Evolutionary conservation across 2,329 filamentous ascomycete species (phyloP).

Genomic region (Colletotrichum incanum): DNA sequence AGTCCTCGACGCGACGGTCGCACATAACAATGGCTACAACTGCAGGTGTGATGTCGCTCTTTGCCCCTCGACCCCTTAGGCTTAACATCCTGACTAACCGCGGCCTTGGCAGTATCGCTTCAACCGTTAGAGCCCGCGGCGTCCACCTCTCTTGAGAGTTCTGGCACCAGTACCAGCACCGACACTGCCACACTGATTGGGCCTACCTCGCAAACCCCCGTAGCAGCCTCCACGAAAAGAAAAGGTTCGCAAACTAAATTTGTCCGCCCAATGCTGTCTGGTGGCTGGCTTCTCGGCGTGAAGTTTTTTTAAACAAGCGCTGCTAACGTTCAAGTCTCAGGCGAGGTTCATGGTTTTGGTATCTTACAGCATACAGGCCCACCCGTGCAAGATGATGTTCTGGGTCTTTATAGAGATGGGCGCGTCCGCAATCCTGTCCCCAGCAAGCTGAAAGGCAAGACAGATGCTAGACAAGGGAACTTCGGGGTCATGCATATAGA

Average conservation of each 20-base stretch:
- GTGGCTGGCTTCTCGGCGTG: background rate
- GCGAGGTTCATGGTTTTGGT: constrained; percentile 34
- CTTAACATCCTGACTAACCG: constrained; percentile 7
- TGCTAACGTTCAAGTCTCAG: constrained; percentile 23
- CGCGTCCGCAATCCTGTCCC: constrained; percentile 72
- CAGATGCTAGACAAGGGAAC: constrained; percentile 70
- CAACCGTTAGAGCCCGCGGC: constrained; percentile 17
- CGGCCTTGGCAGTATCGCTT: constrained; percentile 6
- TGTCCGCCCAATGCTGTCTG: background rate
- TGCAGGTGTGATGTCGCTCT: constrained; percentile 16
- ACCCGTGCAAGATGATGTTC: constrained; percentile 44
- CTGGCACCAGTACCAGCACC: background rate
- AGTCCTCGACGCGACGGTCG: background rate
- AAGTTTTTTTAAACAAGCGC: background rate
- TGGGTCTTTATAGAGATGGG: constrained; percentile 58
- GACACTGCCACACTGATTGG: background rate
- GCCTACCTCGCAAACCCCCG: constrained; percentile 5
- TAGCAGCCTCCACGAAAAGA: background rate
- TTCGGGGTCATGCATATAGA: constrained; percentile 77
- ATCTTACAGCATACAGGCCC: constrained; percentile 46
- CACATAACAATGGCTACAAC: constrained; percentile 31
- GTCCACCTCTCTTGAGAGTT: background rate
- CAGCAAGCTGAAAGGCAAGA: constrained; percentile 73
- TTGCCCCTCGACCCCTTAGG: background rate
- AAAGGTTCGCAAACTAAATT: constrained; percentile 22